These are phyloP conservation scores for Biscogniauxia sp. DNA, from an alignment of 2,329 filamentous ascomycete genomes.

Conservation along the genomic window DNA sequence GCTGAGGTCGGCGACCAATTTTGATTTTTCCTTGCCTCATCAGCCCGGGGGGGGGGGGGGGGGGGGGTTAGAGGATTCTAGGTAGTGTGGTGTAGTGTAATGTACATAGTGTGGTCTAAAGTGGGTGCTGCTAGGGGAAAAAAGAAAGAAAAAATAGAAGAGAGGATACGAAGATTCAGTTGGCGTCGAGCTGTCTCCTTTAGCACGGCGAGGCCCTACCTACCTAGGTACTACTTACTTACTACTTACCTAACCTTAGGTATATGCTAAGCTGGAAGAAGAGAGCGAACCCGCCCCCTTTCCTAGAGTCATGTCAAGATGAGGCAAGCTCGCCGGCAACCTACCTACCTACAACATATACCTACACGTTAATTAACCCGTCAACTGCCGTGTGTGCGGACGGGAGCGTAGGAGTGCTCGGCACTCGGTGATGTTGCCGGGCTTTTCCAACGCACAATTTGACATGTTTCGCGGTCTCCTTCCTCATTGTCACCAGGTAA, in stretches of 20 bases:
- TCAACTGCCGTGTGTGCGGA: neutral
- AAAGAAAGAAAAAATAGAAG: neutral
- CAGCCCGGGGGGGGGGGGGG: neutral
- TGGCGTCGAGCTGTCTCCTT: conserved; percentile 1
- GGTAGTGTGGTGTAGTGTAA: too few species aligned
- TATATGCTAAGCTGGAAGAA: neutral
- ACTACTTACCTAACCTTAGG: too few species aligned
- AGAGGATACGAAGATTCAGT: neutral
- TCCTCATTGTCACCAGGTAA: neutral
- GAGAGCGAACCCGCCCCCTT: neutral
- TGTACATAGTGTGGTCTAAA: neutral
- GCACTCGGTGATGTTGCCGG: neutral
- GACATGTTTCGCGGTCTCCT: neutral
- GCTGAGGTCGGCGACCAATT: neutral
- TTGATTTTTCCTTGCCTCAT: neutral
- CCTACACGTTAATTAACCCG: neutral
- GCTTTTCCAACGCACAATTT: neutral
- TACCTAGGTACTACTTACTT: too few species aligned
- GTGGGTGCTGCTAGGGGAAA: neutral
- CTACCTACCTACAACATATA: neutral
- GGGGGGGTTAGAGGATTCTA: too few species aligned
- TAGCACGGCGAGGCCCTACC: conserved; percentile 3
- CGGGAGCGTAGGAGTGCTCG: neutral
- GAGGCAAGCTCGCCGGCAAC: conserved; percentile 16
- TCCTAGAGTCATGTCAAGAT: conserved; percentile 22